phyloP scores from a whole-genome alignment of 2,329 filamentous ascomycete species.

The Aspergillus persii region DNA sequence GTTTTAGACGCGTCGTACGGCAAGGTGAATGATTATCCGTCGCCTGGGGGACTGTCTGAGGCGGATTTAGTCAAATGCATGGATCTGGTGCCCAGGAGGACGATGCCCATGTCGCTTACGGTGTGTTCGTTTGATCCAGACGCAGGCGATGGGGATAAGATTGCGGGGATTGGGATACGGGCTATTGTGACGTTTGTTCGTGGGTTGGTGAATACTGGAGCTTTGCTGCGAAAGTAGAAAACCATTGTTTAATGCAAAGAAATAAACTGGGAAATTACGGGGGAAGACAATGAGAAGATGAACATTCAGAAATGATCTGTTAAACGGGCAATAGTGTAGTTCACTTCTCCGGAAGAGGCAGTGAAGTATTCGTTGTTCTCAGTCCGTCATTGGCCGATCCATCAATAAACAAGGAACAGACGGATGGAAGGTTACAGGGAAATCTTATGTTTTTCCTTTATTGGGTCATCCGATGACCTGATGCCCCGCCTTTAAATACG shows the following conservation, averaged over 20 bases:
- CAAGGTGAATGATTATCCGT: conserved; percentile 37
- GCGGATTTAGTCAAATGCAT: background rate
- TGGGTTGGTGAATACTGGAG: background rate
- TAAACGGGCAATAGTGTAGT: no score
- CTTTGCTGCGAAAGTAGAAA: background rate
- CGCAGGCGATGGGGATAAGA: background rate
- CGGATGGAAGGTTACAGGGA: background rate
- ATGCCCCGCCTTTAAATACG: background rate
- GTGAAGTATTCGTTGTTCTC: no score
- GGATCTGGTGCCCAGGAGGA: background rate
- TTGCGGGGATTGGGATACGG: background rate
- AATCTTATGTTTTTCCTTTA: background rate
- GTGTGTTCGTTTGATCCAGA: background rate
- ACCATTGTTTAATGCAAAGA: no score
- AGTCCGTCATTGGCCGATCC: no score
- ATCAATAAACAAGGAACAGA: no score
- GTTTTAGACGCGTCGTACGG: conserved; percentile 34
- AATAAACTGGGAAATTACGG: no score
- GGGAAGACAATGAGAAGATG: no score
- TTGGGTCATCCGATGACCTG: background rate
- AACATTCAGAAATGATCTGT: no score
- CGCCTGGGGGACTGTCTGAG: conserved; percentile 29
- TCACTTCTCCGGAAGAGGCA: no score
- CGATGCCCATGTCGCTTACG: background rate
- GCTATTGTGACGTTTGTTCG: background rate